Conservation (phyloP, 2,329 filamentous ascomycete genomes). For the Neocucurbitaria cava region DNA sequence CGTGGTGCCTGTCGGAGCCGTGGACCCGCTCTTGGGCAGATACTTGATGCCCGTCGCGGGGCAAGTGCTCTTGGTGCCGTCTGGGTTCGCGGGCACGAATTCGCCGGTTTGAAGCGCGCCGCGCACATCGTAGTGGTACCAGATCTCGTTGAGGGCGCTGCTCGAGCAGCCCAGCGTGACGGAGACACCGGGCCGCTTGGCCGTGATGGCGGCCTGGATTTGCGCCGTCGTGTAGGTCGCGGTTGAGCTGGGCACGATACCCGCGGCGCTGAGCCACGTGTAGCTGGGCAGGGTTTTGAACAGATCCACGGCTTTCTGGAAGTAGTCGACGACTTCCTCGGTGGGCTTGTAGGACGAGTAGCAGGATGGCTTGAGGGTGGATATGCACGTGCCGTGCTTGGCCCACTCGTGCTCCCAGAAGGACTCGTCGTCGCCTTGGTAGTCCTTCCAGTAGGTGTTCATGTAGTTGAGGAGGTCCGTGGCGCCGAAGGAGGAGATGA, state of each 20-base stretch:
- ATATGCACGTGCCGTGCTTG: conserved; percentile 77
- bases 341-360: conserved; percentile 65
- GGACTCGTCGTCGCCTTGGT: conserved; percentile 66
- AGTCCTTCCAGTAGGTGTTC: conserved; percentile 75
- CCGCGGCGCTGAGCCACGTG: conserved; percentile 66
- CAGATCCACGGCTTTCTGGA: conserved; percentile 68
- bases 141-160: conserved; percentile 60
- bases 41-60: conserved; percentile 70
- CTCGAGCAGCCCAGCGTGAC: conserved; percentile 66
- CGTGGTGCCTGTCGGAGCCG: conserved; percentile 37
- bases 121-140: conserved; percentile 69
- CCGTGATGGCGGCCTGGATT: conserved; percentile 65
- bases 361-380: conserved; percentile 70
- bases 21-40: conserved; percentile 60
- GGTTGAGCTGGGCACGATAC: conserved; percentile 62
- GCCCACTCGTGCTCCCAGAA: conserved; percentile 77
- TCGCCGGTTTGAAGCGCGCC: conserved; percentile 66
- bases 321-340: conserved; percentile 73
- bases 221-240: conserved; percentile 65
- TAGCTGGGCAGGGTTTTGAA: conserved; percentile 74
- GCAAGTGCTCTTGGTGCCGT: conserved; percentile 68
- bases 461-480: conserved; percentile 69
- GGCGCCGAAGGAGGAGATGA: conserved; percentile 63
- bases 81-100: conserved; percentile 64
- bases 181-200: conserved; percentile 60